Percentiles rank a stretch among this genome's conserved stretches.
Evolutionary conservation across 1,139 yeast species (phyloP).

Genomic region (Groenewaldozyma auringiensis): DNA sequence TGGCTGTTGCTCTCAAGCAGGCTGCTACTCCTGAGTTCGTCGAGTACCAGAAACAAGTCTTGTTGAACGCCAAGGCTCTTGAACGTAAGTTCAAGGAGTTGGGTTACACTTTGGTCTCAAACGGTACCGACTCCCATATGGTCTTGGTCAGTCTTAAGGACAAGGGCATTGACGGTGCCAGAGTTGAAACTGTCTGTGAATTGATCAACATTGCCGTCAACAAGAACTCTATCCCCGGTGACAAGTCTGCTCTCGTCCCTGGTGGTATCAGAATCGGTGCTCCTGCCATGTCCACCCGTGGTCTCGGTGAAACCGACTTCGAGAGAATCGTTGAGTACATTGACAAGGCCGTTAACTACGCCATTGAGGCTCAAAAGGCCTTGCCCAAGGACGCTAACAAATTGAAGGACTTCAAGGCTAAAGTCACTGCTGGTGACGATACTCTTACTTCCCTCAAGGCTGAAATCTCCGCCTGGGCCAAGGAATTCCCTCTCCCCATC

Average conservation of each 20-base stretch:
- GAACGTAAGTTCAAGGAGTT: constrained; percentile 58
- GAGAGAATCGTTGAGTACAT: constrained; percentile 70
- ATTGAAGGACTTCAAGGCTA: constrained; percentile 83
- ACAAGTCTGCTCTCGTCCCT: constrained; percentile 89
- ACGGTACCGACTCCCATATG: constrained; percentile 93
- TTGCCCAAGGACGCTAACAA: constrained; percentile 83
- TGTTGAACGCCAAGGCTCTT: constrained; percentile 69
- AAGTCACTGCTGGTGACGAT: constrained; percentile 60
- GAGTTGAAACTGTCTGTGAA: constrained; percentile 88
- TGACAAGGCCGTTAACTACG: constrained; percentile 70
- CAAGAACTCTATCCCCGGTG: constrained; percentile 95
- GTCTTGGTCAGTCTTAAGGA: constrained; percentile 78
- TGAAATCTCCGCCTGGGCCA: constrained; percentile 88
- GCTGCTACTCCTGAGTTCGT: constrained; percentile 85
- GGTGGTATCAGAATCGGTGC: constrained; percentile 96
- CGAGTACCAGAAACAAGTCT: constrained; percentile 75
- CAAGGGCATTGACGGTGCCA: constrained; percentile 87
- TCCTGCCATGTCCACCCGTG: constrained; percentile 98
- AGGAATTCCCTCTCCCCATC: constrained; percentile 81
- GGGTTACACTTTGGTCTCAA: constrained; percentile 77
- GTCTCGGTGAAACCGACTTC: constrained; percentile 73
- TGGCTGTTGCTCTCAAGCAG: constrained; percentile 94
- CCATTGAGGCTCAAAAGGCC: constrained; percentile 62
- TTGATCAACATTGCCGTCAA: constrained; percentile 88
- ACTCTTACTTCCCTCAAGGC: constrained; percentile 55